Evolutionary conservation across 345 rosid genomes (phyloP), one percentile per base, ranked within the genome.

Genomic region (Hibiscus tridactylites): DNA sequence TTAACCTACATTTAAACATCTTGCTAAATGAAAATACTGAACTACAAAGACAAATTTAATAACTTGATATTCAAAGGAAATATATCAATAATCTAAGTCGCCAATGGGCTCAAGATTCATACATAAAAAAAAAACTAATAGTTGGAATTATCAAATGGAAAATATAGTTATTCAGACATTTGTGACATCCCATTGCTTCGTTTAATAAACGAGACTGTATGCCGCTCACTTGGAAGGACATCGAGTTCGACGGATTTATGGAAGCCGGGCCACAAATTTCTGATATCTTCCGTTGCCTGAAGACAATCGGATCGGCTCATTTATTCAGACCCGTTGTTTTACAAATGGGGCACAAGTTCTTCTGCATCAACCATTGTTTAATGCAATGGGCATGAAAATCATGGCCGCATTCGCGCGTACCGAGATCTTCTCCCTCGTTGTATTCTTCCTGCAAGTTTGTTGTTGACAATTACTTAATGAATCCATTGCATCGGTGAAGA

Each of bases 321-420:
- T 87, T 79, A 68, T 78, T 77, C n/a, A 93, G 73, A 21, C 90
- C 98, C 1, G 88, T 80, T 50, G 89, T 84, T 78, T 90, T 93
- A 72, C 98, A 93, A 53, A 93, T 84, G 35, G 98, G 98, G 82
- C 98, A 93, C 76, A 86, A 73, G 69, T 91, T 93, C 84, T 93
- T 93, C 65, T 19, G 85, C 83, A 79, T 90, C 79, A 93, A 74
- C 97, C 98, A 93, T 54, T 86, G 86, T 75, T 87, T 91, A 60
- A 93, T 77, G 70, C 97, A 93, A 56, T 61, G 76, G 3, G 81
- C 33, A 77, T 93, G 98, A 67, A 90, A 93, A 53, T 79, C 87
- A 46, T 91, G 97, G 21, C 90, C 90, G 8, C 98, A 91, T 64
- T 90, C 90, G 46, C 90, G 79, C 33, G 75, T 82, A 53, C 96